phyloP scores from a whole-genome alignment of 352 stramenopile genomes.

The Peronospora destructor region DNA sequence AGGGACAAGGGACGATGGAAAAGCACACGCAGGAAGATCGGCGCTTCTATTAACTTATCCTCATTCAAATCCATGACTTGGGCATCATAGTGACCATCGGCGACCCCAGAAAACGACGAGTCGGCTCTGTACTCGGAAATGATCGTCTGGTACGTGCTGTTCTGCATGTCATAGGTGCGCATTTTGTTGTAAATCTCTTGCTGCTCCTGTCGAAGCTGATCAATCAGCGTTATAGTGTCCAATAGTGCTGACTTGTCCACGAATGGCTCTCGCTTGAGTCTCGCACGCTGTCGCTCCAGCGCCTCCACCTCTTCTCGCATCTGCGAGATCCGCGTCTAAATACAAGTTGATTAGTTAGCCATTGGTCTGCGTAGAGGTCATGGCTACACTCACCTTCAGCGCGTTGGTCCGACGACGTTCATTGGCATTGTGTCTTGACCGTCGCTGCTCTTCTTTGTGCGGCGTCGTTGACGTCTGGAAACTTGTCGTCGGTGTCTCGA shows the following conservation, averaged over 20 bases:
- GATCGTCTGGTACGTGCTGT: constrained; percentile 52
- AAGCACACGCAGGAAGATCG: constrained; percentile 52
- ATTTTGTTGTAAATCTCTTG: constrained; percentile 31
- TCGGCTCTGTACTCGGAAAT: constrained; percentile 32
- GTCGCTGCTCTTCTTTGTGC: constrained; percentile 34
- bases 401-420: constrained; percentile 52
- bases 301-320: constrained; percentile 45
- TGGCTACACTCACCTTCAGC: constrained; percentile 24
- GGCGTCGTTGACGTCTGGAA: neutral
- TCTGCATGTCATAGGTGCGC: constrained; percentile 40
- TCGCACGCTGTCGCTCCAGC: constrained; percentile 39
- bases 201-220: constrained; percentile 39
- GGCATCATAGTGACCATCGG: neutral
- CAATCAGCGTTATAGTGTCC: constrained; percentile 38
- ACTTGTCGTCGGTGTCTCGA: constrained; percentile 9
- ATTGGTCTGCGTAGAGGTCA: neutral
- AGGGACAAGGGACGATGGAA: constrained; percentile 32
- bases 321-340: constrained; percentile 33
- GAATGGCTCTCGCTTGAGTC: constrained; percentile 25
- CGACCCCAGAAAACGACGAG: neutral
- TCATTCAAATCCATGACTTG: constrained; percentile 7
- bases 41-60: constrained; percentile 14
- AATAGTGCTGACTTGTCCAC: constrained; percentile 20
- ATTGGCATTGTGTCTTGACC: constrained; percentile 53
- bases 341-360: neutral